Evolutionary conservation across 176 grass and related monocot genomes (phyloP).

Genomic region (Triticum turgidum): DNA sequence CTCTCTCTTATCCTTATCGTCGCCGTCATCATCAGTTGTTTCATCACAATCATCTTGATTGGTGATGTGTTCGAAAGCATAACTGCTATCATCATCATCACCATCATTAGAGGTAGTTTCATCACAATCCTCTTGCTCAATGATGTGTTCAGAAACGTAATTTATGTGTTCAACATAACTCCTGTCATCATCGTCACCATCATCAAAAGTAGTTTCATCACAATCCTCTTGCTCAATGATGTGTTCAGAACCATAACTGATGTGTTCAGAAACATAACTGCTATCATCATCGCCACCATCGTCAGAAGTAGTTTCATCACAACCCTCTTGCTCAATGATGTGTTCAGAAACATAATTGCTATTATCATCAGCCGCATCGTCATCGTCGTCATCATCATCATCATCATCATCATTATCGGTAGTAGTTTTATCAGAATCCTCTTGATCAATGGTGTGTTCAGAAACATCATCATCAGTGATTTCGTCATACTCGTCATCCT

Average conservation of each 20-base stretch:
- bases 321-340: too few relatives aligned
- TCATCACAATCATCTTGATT: background rate
- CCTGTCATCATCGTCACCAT: too few relatives aligned
- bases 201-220: too few relatives aligned
- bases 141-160: background rate
- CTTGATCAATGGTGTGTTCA: background rate
- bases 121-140: background rate
- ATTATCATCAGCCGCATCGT: too few relatives aligned
- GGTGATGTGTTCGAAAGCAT: background rate
- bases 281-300: too few relatives aligned
- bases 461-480: background rate
- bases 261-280: background rate
- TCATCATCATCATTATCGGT: too few relatives aligned
- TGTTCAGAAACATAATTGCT: background rate
- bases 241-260: too few relatives aligned
- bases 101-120: background rate
- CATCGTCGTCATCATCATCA: too few relatives aligned
- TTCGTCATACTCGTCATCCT: background rate
- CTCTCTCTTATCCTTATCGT: background rate
- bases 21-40: background rate
- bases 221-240: too few relatives aligned
- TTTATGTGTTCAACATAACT: background rate
- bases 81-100: background rate
- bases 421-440: too few relatives aligned
- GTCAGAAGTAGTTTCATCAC: too few relatives aligned